Percentiles rank a stretch among this genome's conserved stretches.
Conservation (phyloP, 2,329 filamentous ascomycete species). For the Fusarium multiceps region DNA sequence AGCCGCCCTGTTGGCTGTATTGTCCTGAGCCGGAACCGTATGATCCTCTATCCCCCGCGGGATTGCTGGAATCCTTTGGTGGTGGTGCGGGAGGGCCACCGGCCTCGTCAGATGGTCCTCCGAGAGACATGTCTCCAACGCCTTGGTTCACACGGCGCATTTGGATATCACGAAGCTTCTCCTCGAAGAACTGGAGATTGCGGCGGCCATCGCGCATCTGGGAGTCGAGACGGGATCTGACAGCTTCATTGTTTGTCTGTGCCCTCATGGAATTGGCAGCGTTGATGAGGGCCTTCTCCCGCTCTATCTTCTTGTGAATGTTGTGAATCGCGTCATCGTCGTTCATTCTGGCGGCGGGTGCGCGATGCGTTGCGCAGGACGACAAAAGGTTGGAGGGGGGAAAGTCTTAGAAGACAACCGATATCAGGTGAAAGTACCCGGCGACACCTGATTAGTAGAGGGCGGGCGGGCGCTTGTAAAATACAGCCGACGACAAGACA, state of each 20-base stretch:
- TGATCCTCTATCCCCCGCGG: constrained; percentile 65
- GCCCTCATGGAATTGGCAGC: constrained; percentile 95
- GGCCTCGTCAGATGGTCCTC: constrained; percentile 54
- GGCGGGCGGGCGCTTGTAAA: constrained; percentile 22
- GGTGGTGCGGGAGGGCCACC: constrained; percentile 72
- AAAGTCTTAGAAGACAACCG: constrained; percentile 26
- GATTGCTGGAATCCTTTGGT: constrained; percentile 72
- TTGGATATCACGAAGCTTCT: constrained; percentile 88
- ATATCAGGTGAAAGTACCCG: constrained; percentile 29
- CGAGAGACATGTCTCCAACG: constrained; percentile 74
- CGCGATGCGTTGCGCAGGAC: constrained; percentile 55
- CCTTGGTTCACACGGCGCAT: constrained; percentile 78
- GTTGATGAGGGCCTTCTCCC: constrained; percentile 94
- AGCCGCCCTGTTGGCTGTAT: constrained; percentile 69
- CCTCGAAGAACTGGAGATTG: constrained; percentile 96
- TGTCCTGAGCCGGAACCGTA: constrained; percentile 66
- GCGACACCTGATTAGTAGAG: constrained; percentile 19
- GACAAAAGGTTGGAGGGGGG: constrained; percentile 29
- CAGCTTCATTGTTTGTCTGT: constrained; percentile 92
- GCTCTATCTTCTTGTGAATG: constrained; percentile 96
- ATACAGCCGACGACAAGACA: constrained; percentile 23
- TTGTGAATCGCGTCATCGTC: constrained; percentile 76
- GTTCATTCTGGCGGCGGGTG: constrained; percentile 65
- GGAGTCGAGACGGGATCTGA: constrained; percentile 89
- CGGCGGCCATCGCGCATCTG: constrained; percentile 93